Base-by-base conservation (phyloP, 306 rosid genomes). In the Dalbergia cochinchinensis region DNA sequence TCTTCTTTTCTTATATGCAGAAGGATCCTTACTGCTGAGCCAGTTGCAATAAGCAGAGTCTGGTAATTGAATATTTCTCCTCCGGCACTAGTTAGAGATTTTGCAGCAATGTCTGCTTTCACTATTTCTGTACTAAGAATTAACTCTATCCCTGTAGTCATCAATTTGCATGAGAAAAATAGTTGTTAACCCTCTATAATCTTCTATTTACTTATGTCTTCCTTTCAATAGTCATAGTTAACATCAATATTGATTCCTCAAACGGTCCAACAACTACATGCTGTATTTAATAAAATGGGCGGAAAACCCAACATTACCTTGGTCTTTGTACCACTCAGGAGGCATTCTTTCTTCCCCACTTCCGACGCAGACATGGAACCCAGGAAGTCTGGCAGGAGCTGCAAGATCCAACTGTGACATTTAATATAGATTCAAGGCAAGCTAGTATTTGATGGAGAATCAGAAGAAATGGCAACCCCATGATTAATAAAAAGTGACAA, bases 331-430 rank as follows among this genome's bases (percentile, higher is more conserved):
- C 98, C 97, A 93, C 62, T 87, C 98, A 57, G 93, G 93, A 80
- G 88, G 88, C 78, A 93, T 88, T 86, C 89, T 90, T 84, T 95
- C 98, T 77, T 98, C 98, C 26, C 99, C 98, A 79, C 94, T 90
- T 83, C 98, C 99, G 80, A 95, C 99, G 81, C 96, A 90, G 72
- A 80, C 88, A 54, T 95, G 90, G 87, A 95, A 93, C 51, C 98
- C 98, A 41, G 99, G 99, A 81, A 95, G 99, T 88, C 99, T 91
- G 71, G 97, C 96, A 85, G 99, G 98, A 71, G 97, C 99, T 95
- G 94, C 88, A 85, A 83, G 72, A 76, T 72, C 48, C 70, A 84
- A 71, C 26, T 45, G 71, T 22, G 60, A 53, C 51, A 72, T 45
- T 78, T 14, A 39, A 58, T 51, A 73, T 34, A 71, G 57, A 31